Evolutionary conservation across 83 land plant species (phyloP), one percentile per base, ranked within the genome.

Genomic region (Isoetes engelmannii): DNA sequence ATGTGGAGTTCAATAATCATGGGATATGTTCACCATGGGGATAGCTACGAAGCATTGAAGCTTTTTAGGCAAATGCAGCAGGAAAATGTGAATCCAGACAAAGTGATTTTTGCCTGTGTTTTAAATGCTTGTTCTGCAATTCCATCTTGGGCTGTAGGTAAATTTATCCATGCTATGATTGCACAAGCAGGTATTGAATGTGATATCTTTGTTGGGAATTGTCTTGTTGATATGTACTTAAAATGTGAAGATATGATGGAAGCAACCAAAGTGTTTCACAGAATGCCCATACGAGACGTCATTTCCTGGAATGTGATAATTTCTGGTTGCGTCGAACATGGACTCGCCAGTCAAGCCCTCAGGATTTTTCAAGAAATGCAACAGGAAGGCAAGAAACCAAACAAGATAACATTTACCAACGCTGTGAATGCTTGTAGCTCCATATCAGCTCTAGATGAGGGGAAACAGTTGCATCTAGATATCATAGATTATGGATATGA

Each of bases 1-100:
- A 47, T 54, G 6, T 67, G 69, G 69, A 48, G 56, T 7, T 63
- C 69, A 47, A 67, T 67, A 1, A 67, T 67, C 8, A 47, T 60
- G 4, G 69, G 65, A 47, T 63, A 63, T 44, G 65, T 47, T 63
- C 45, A 17, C 5, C 65, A 63, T 7, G 65, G 65, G 0, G 28
- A 63, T 63, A 37, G 42, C 45, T 63, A 17, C 28, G 44, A 63
- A 63, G 65, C 65, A 43, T 13, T 63, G 13, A 42, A 63, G 41
- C 44, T 63, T 10, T 63, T 43, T 42, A 4, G 44, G 41, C 43
- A 63, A 63, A 63, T 63, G 65, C 47, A 7, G 1, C 9, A 9
- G n/a, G 65, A 63, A 28, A 47, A 63, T 63, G 65, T 63, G 6
- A 6, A 37, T 44, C 65, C 65, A 5, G 65, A 63, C 45, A 17